Base-by-base conservation (phyloP, 106 monocot genomes). In the Dactylorhiza incarnata region DNA sequence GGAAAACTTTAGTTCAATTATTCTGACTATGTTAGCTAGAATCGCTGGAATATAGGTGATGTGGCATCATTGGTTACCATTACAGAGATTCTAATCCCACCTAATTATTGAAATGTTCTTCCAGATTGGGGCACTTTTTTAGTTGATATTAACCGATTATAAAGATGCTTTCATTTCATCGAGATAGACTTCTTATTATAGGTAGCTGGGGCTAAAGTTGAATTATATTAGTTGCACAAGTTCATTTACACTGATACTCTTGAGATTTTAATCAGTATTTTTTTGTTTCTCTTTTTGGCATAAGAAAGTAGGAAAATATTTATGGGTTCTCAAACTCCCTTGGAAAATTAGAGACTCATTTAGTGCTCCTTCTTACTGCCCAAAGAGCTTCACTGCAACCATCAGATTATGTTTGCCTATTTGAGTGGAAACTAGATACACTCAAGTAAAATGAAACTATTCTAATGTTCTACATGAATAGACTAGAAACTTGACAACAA, bases 71-170 rank as follows among this genome's bases (percentile, higher is more conserved):
- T 29, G 24, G 7, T 29, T 13, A 26, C 26, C 13, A 62, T 62
- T 62, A 62, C 22, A 54, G 54, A 54, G 54, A 15, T 58, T 58
- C 58, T n/a, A 58, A 22, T 62, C 61, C 61, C 61, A 62, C 37
- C 37, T 37, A 22, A 22, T 13, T 65, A 65, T 10, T 12, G 5
- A n/a, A n/a, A n/a, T 13, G 29, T 10, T 65, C 6, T 65, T 65
- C 29, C 3, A 65, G 37, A 65, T 10, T 11, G 25, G 9, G 25
- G 13, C 1, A 3, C 26, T 65, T 2, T 65, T 65, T 65, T 29
- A 11, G 65, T 65, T 29, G 26, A 65, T 29, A 29, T 65, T 65
- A 37, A 29, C 24, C 0, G 29, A 24, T 65, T 29, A 26, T 65
- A 65, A 5, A 65, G 29, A 29, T 65, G 63, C 0, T 65, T 65